Base-by-base conservation (phyloP, 2,329 filamentous ascomycete genomes). In the Colletotrichum sojae region DNA sequence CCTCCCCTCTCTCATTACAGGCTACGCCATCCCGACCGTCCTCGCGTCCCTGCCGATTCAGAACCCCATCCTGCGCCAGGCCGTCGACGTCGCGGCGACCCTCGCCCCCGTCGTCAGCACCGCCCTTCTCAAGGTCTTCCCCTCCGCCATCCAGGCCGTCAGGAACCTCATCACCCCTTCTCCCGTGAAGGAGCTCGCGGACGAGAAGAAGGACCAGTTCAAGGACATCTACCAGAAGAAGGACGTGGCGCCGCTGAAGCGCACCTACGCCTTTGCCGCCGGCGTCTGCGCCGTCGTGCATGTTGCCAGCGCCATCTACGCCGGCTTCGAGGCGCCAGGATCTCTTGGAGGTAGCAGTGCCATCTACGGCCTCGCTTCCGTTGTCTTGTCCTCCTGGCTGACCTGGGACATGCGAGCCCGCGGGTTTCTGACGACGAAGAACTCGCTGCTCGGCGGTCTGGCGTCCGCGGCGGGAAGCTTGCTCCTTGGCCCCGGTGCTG, bases 341-440 rank as follows among this genome's bases (percentile, higher is more conserved):
- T n/a, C 57, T 12, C 9, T 43, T 0, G 8, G 49, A 20, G 22
- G 64, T 81, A 51, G 58, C 22, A 57, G 25, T 45, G 45, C 15
- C 2, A n/a, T 63, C 6, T 63, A 48, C 2, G 45, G 59, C 0
- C 2, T 67, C 6, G 52, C 64, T 5, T 63, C 52, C 8, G 36
- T 39, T 1, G 40, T 27, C 1, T 3, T 52, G 3, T 57, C 45
- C 0, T n/a, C 46, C 0, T 67, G 57, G 6, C 1, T 63, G 36
- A 40, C 64, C 0, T 67, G 53, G 31, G 36, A 57, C 18, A 5
- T 67, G 59, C 52, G 59, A 8, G 39, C 22, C 1, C n/a, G 54
- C 3, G 64, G 59, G 3, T 58, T 63, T 6, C 22, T 58, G 2
- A 63, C 64, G 3, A 57, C 46, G 1, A 63, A 53, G 18, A 59